Conservation (phyloP, 169 alveolate species). For the Babesia sp. region DNA sequence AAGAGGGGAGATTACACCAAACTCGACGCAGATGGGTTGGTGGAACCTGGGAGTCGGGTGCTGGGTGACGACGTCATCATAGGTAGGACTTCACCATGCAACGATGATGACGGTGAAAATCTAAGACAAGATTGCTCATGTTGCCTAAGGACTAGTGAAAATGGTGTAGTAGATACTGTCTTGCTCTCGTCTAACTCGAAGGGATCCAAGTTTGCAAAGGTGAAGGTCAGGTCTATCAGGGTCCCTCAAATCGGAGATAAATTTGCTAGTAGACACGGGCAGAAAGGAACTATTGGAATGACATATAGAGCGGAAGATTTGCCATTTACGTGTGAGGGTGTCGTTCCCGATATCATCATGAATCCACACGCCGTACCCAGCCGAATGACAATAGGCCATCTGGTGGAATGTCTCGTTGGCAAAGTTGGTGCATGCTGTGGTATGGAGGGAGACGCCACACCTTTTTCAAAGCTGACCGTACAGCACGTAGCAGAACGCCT, state of each 20-base stretch:
- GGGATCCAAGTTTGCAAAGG: constrained; percentile 95
- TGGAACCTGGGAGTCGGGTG: constrained; percentile 97
- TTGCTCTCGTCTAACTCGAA: constrained; percentile 92
- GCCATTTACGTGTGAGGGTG: constrained; percentile 98
- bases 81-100: constrained; percentile 93
- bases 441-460: constrained; percentile 99
- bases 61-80: constrained; percentile 97
- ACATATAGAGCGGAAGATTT: constrained; percentile 97
- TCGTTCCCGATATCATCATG: constrained; percentile 98
- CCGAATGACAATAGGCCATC: constrained; percentile 99
- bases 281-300: constrained; percentile 99
- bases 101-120: constrained; percentile 77
- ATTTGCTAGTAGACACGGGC: constrained; percentile 99
- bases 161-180: constrained; percentile 95
- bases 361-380: constrained; percentile 99
- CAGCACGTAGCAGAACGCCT: constrained; percentile 95
- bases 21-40: constrained; percentile 96
- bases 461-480: constrained; percentile 96
- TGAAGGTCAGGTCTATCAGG: constrained; percentile 92
- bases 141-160: constrained; percentile 91
- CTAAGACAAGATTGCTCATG: constrained; percentile 91
- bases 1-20: constrained; percentile 94
- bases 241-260: constrained; percentile 99
- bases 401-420: constrained; percentile 97
- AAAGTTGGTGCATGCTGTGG: constrained; percentile 97